Evolutionary conservation across 257 asterid genomes (phyloP).

Genomic region (Lycium barbarum): DNA sequence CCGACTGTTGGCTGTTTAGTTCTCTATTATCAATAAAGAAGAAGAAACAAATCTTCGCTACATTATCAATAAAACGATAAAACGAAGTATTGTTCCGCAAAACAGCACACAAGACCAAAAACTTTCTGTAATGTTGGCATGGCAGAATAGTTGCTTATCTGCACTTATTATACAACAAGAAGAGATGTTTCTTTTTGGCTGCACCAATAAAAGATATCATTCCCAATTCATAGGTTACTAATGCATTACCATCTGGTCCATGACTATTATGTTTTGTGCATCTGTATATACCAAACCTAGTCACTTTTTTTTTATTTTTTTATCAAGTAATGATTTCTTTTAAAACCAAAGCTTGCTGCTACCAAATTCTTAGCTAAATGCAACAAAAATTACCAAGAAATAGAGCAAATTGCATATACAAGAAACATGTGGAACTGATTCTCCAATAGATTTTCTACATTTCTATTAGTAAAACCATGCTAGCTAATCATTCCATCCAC

Average conservation of each 20-base stretch:
- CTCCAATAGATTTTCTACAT: background rate
- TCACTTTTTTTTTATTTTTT: background rate
- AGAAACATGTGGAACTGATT: slow-evolving; percentile 13
- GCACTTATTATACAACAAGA: background rate
- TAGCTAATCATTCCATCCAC: background rate
- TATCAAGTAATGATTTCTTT: background rate
- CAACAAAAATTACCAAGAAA: background rate
- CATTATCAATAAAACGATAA: no score
- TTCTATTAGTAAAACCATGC: background rate
- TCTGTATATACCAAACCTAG: background rate
- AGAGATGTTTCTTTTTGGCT: background rate
- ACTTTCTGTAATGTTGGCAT: background rate
- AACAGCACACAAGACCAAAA: background rate
- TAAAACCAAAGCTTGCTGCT: background rate
- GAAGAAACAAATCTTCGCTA: no score
- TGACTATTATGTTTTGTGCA: no score
- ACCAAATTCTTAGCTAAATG: background rate
- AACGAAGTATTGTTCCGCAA: background rate
- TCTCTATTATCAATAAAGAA: no score
- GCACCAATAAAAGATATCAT: background rate
- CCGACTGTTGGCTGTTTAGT: no score
- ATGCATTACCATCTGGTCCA: background rate
- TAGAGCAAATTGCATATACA: background rate
- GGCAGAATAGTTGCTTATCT: background rate
- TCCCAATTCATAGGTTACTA: background rate